phyloP scores from a whole-genome alignment of 306 rosid species.

The Hippophae tibetana region DNA sequence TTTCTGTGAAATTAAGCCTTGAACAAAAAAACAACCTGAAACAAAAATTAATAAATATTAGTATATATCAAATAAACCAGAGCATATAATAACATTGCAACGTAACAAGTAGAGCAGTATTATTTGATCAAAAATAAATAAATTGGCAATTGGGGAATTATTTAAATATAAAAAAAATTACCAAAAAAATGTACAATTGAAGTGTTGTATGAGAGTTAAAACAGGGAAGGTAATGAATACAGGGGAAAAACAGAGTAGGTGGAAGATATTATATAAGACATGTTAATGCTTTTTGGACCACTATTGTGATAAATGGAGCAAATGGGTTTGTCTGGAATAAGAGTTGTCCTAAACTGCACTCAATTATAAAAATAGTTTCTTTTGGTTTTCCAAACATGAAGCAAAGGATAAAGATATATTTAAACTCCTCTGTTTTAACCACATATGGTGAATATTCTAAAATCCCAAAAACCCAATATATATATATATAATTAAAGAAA shows the following conservation, averaged over 20 bases:
- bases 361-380: conserved; percentile 34
- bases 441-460: conserved; percentile 2
- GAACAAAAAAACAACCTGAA: too few relatives aligned
- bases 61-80: too few relatives aligned
- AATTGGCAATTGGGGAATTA: too few relatives aligned
- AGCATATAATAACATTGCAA: too few relatives aligned
- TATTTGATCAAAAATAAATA: too few relatives aligned
- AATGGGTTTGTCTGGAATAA: conserved; percentile 39
- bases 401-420: conserved; percentile 52
- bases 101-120: too few relatives aligned
- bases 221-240: conserved; percentile 31
- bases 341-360: conserved; percentile 39
- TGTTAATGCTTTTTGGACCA: conserved; percentile 45
- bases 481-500: conserved; percentile 9
- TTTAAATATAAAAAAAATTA: too few relatives aligned
- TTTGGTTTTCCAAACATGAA: conserved; percentile 67
- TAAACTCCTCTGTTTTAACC: neutral
- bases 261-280: conserved; percentile 20
- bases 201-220: conserved; percentile 20
- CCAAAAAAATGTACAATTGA: conserved; percentile 18
- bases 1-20: conserved; percentile 14
- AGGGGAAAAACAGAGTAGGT: conserved; percentile 35
- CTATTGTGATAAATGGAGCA: conserved; percentile 45
- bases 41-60: too few relatives aligned
- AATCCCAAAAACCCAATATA: conserved; percentile 28